phyloP scores from a whole-genome alignment of 75 land plant species.

The Picea sitchensis region DNA sequence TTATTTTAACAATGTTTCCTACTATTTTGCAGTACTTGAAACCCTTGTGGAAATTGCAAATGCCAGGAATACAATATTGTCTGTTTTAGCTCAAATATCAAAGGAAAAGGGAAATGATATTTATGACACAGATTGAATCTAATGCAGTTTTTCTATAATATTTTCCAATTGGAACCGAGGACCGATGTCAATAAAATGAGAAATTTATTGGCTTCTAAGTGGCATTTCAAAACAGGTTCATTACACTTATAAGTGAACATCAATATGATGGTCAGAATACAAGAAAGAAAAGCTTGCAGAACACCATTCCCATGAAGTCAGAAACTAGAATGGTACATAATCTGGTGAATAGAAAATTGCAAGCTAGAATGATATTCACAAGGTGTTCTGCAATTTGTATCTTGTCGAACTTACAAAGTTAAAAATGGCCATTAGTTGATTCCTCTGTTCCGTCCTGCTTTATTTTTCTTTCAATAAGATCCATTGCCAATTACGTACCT shows the following conservation, averaged over 20 bases:
- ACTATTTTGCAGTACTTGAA: constrained; percentile 40
- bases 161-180: not conserved
- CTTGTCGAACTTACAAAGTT: not conserved
- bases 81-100: constrained; percentile 14
- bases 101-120: constrained; percentile 1
- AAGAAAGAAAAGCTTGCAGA: not conserved
- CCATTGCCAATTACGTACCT: too few species aligned
- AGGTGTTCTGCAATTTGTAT: not conserved
- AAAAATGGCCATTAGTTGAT: too few species aligned
- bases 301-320: not conserved
- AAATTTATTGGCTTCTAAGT: not conserved
- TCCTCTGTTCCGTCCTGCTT: too few species aligned
- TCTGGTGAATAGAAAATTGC: not conserved
- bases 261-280: not conserved
- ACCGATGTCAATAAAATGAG: not conserved
- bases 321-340: not conserved
- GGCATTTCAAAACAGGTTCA: not conserved
- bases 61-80: constrained; percentile 30
- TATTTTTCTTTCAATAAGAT: too few species aligned
- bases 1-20: not conserved
- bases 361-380: not conserved
- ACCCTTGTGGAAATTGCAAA: constrained; percentile 44
- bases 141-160: not conserved
- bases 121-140: constrained; percentile 1
- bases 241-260: not conserved